Base-by-base conservation (phyloP, 1,284 basidiomycete species). In the Sporisorium graminicola region DNA sequence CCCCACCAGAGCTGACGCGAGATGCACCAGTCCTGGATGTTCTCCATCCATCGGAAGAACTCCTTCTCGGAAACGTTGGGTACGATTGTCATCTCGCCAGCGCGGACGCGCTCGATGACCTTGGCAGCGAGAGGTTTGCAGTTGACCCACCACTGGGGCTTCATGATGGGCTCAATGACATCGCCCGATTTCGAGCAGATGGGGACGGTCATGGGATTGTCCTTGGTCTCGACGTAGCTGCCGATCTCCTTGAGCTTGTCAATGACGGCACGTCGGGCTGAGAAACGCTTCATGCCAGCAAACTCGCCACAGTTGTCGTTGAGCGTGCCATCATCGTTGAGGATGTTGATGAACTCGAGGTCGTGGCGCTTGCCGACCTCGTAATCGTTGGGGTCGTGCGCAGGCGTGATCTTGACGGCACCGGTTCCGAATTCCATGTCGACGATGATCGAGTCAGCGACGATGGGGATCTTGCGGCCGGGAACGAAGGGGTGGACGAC, bases 1-100 rank as follows among this genome's bases (percentile, higher is more conserved):
- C 97, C 96, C 96, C 96, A 99, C 97, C 97, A 99, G 14, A 99
- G 89, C 86, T 99, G 97, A 67, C 97, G 93, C 9, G 95, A 98
- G 81, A 99, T 93, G 88, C 97, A 99, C 97, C 97, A 99, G 86
- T 99, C 97, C 87, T 98, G 94, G 79, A 98, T 95, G 80, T 90
- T 91, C 78, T 96, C 94, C 71, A 99, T 89, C 97, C 97, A 99
- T 67, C 94, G 90, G 86, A 93, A 95, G 95, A 96, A 99, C 65
- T 99, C 96, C 58, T 90, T 91, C 84, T 97, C 95, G 12, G 93
- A 95, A 52, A 90, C 88, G 82, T 93, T 93, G 2, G 97, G 97
- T 22, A 89, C 88, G 79, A 99, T 95, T 67, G 73, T 63, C 82
- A 85, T 85, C 43, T 78, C 74, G 29, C 82, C 82, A 12, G 74